Conservation (phyloP, 768 basidiomycete genomes). For the Heimioporus sp. region DNA sequence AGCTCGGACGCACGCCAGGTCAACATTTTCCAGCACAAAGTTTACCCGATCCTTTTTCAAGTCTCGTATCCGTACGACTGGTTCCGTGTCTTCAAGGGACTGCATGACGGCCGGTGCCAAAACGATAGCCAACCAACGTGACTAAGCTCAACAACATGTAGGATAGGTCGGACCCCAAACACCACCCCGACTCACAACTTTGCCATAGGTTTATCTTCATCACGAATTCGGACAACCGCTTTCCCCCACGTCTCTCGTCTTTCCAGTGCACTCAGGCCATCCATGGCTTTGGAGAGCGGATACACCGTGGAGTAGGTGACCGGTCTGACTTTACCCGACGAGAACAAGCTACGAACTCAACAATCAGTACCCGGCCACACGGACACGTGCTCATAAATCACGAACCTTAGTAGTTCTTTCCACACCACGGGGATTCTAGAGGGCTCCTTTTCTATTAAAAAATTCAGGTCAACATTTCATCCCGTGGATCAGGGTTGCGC, state of each 20-base stretch:
- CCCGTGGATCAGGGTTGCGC: background rate
- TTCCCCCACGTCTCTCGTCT: constrained; percentile 92
- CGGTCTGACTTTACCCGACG: constrained; percentile 62
- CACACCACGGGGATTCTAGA: constrained; percentile 66
- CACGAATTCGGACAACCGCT: constrained; percentile 63
- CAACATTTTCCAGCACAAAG: constrained; percentile 94
- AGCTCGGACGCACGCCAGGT: constrained; percentile 72
- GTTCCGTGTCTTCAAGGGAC: constrained; percentile 45
- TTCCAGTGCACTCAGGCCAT: constrained; percentile 76
- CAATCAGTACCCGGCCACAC: constrained; percentile 1
- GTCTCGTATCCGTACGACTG: constrained; percentile 79
- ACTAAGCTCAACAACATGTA: background rate
- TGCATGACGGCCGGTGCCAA: constrained; percentile 28
- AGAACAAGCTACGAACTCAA: constrained; percentile 52
- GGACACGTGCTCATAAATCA: constrained; percentile 1
- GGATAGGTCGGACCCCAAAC: constrained; percentile 17
- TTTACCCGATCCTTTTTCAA: constrained; percentile 83
- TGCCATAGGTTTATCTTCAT: constrained; percentile 40
- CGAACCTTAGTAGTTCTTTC: constrained; percentile 64
- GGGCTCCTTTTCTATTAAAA: constrained; percentile 58
- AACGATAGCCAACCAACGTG: background rate
- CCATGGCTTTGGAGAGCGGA: constrained; percentile 60
- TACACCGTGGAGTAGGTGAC: constrained; percentile 69
- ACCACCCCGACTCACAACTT: constrained; percentile 39
- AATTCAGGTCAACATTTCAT: background rate